A percentile compares a stretch with the other conserved stretches of the same genome.
These are phyloP conservation scores for Metschnikowia corniflorae DNA, from an alignment of 805 yeast genomes.

Conservation along the genomic window DNA sequence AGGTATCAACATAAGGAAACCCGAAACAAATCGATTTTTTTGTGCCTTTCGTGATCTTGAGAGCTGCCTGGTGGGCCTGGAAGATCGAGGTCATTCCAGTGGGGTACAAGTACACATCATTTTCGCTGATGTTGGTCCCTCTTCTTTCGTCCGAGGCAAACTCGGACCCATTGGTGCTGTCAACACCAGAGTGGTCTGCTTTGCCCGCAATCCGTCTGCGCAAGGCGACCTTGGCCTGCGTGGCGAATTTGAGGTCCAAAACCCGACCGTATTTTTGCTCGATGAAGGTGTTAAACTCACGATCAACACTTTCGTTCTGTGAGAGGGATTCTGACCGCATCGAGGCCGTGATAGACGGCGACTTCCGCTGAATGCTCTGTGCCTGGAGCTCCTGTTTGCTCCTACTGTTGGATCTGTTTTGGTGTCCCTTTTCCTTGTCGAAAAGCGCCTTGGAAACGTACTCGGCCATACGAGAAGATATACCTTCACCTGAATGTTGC, in stretches of 20 bases:
- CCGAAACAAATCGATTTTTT: slow-evolving; percentile 89
- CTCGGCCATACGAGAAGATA: slow-evolving; percentile 86
- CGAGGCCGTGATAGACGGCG: slow-evolving; percentile 32
- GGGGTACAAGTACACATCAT: slow-evolving; percentile 81
- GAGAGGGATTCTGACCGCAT: slow-evolving; percentile 20
- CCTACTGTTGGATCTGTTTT: slow-evolving; percentile 14
- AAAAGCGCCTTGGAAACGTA: slow-evolving; percentile 66
- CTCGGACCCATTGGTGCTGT: slow-evolving; percentile 7
- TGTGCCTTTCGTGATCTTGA: slow-evolving; percentile 22
- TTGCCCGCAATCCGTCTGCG: slow-evolving; percentile 71
- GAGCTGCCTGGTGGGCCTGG: slow-evolving; percentile 64
- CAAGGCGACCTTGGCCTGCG: slow-evolving; percentile 71
- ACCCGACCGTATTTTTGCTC: slow-evolving; percentile 92
- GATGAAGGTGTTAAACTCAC: slow-evolving; percentile 62
- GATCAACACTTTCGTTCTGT: slow-evolving; percentile 33
- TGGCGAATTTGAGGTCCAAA: slow-evolving; percentile 70
- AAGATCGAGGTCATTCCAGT: slow-evolving; percentile 93
- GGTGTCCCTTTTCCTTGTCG: slow-evolving; percentile 15
- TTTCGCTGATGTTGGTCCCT: slow-evolving; percentile 38
- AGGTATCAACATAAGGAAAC: slow-evolving; percentile 91
- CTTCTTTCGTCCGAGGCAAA: slow-evolving; percentile 23
- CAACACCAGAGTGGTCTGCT: slow-evolving; percentile 39
- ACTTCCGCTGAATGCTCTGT: slow-evolving; percentile 27
- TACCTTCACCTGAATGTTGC: slow-evolving; percentile 98
- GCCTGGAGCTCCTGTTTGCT: slow-evolving; percentile 36